Evolutionary conservation across 805 yeast species (phyloP).

Genomic region (Starmerella vaccinii): DNA sequence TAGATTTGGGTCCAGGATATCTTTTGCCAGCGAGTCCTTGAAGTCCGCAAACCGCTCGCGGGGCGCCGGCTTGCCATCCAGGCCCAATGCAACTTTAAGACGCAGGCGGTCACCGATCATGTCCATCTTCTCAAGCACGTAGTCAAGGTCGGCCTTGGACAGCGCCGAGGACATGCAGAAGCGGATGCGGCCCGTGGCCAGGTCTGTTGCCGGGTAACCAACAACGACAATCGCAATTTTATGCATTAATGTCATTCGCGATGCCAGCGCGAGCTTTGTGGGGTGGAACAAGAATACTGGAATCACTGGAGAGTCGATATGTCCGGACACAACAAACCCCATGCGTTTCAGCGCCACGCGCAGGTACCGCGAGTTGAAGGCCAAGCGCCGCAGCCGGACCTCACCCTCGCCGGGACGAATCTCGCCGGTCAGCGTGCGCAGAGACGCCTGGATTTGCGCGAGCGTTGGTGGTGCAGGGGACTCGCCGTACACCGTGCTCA

Average conservation of each 20-base stretch:
- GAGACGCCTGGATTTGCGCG: slow-evolving; percentile 72
- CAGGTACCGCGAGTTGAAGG: slow-evolving; percentile 89
- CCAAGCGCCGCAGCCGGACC: slow-evolving; percentile 83
- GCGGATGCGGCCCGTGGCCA: slow-evolving; percentile 80
- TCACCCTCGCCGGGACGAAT: slow-evolving; percentile 86
- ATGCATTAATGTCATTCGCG: slow-evolving; percentile 66
- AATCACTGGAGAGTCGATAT: slow-evolving; percentile 92
- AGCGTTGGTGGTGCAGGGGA: slow-evolving; percentile 84
- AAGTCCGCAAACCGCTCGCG: slow-evolving; percentile 26
- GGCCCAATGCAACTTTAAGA: slow-evolving; percentile 21
- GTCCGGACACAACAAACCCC: slow-evolving; percentile 90
- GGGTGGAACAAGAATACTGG: slow-evolving; percentile 84
- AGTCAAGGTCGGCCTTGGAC: slow-evolving; percentile 86
- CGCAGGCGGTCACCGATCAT: slow-evolving; percentile 22
- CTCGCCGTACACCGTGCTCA: slow-evolving; percentile 72
- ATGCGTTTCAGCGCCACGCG: slow-evolving; percentile 81
- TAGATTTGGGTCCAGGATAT: slow-evolving; percentile 26
- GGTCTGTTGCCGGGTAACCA: slow-evolving; percentile 96
- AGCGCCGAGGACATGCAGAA: slow-evolving; percentile 86
- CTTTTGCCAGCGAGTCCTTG: slow-evolving; percentile 26
- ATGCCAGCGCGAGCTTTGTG: slow-evolving; percentile 85
- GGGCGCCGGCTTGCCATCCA: slow-evolving; percentile 22
- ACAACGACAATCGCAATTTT: slow-evolving; percentile 92
- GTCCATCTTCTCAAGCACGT: slow-evolving; percentile 24
- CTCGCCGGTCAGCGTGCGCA: slow-evolving; percentile 70